Conservation (phyloP, 2,329 filamentous ascomycete genomes). For the Neoascochyta sp. region DNA sequence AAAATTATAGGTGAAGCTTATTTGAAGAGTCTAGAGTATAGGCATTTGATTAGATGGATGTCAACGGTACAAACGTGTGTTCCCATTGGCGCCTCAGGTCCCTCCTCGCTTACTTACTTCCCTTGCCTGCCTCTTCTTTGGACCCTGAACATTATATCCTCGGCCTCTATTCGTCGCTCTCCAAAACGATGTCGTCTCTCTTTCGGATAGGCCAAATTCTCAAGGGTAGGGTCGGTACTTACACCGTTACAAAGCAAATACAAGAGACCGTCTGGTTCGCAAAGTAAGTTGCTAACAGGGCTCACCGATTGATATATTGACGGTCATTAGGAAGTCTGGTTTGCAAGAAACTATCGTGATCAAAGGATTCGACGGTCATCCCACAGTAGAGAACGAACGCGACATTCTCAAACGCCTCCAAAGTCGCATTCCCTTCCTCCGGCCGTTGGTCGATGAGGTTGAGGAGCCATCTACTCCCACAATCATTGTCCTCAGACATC, state of each 20-base stretch:
- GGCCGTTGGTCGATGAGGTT: conserved; percentile 28
- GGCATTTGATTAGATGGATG: too few species aligned
- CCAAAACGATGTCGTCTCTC: conserved; percentile 11
- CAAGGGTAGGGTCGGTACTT: conserved; percentile 9
- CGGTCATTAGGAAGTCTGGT: too few species aligned
- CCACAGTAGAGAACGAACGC: conserved; percentile 24
- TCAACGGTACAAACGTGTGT: too few species aligned
- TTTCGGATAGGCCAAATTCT: conserved; percentile 16
- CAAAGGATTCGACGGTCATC: conserved; percentile 21
- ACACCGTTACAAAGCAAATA: conserved; percentile 15
- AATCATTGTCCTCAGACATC: conserved; percentile 21
- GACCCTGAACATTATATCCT: too few species aligned
- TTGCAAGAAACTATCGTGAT: conserved; percentile 14
- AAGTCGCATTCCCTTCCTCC: conserved; percentile 17
- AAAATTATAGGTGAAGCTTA: too few species aligned
- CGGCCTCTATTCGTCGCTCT: too few species aligned
- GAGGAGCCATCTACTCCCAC: conserved; percentile 16
- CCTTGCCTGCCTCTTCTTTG: too few species aligned
- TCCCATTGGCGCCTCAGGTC: too few species aligned
- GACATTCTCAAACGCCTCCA: conserved; percentile 25
- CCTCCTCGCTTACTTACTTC: too few species aligned
- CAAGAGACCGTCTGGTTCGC: conserved; percentile 20
- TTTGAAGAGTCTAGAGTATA: too few species aligned
- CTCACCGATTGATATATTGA: too few species aligned
- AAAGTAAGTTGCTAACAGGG: conserved; percentile 13